Evolutionary conservation across 345 rosid species (phyloP), one percentile per base, ranked within the genome.

Genomic region (Excoecaria cochinchinensis): DNA sequence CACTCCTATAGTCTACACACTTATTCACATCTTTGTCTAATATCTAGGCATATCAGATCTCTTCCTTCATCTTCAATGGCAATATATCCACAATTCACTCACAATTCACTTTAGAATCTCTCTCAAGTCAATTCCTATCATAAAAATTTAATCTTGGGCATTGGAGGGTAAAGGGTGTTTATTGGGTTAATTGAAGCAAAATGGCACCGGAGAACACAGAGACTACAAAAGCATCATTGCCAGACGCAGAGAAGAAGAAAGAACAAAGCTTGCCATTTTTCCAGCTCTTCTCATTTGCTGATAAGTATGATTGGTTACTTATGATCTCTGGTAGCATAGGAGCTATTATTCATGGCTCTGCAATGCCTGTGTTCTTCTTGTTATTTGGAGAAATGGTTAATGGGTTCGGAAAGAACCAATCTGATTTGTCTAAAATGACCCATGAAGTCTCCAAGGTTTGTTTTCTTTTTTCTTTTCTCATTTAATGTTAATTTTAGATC

Each of bases 341-440:
- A 52, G 98, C 99, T 75, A 83, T 95, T 24, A 70, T 95, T 71
- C 99, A 95, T 73, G 99, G 99, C 74, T 91, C 99, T 52, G 87
- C 99, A 36, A 93, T 93, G 99, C 99, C 98, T 69, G 91, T 93
- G 75, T 95, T 95, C 82, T 95, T 95, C 88, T 85, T 95, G 64
- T 87, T 95, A 1, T 95, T 95, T 73, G 99, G 99, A 62, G 87
- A 95, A 86, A 95, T 95, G 99, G 97, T 95, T 64, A 95, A 95
- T 80, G 99, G 99, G 14, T 95, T 95, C 76, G 99, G 99, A 51
- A 87, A 93, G 84, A 95, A 95, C 85, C 99, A 95, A 78, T 82
- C 90, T 80, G 95, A 95, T 88, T 87, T 95, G 79, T 76, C 81
- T 59, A 91, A 89, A 74, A 91, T 95, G 99, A 92, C 93, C 25